A percentile compares a stretch with the other conserved stretches of the same genome.
Conservation (phyloP, 106 monocot species). For the Dendrobium catenatum region DNA sequence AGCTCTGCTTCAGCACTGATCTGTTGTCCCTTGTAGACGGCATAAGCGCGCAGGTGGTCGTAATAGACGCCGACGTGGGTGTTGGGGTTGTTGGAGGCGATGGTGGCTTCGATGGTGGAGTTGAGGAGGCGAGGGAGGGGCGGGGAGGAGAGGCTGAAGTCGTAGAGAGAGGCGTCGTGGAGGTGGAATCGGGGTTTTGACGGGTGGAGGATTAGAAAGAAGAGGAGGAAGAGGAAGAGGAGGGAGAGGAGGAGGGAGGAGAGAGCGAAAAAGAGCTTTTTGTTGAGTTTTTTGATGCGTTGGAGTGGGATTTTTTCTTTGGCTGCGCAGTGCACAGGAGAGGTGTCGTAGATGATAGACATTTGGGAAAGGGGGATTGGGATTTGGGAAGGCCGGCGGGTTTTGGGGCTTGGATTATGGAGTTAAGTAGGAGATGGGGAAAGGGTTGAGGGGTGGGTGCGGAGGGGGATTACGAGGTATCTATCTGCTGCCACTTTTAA, state of each 20-base stretch:
- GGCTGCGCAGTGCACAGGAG: slow-evolving; percentile 73
- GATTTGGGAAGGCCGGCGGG: neutral
- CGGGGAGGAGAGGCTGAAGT: slow-evolving; percentile 29
- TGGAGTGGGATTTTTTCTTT: slow-evolving; percentile 24
- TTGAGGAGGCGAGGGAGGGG: slow-evolving; percentile 31
- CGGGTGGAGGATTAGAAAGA: slow-evolving; percentile 65
- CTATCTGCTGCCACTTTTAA: too few species aligned
- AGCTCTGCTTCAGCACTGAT: slow-evolving; percentile 38
- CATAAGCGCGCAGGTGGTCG: slow-evolving; percentile 40
- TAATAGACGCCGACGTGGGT: slow-evolving; percentile 54
- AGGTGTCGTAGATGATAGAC: slow-evolving; percentile 47
- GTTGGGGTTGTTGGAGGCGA: slow-evolving; percentile 65
- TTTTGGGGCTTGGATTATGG: neutral
- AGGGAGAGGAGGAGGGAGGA: slow-evolving; percentile 37
- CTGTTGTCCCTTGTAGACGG: slow-evolving; percentile 53
- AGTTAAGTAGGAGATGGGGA: neutral
- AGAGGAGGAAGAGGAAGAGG: slow-evolving; percentile 33
- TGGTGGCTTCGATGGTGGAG: slow-evolving; percentile 55
- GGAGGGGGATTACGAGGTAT: too few species aligned
- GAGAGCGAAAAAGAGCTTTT: slow-evolving; percentile 43
- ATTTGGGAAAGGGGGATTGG: slow-evolving; percentile 20
- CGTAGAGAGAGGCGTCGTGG: slow-evolving; percentile 37
- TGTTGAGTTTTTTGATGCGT: slow-evolving; percentile 33
- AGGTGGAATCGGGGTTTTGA: slow-evolving; percentile 64
- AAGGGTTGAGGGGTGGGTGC: neutral